These are phyloP conservation scores for Lentinula sp. DNA, from an alignment of 768 basidiomycete genomes.

Conservation along the genomic window DNA sequence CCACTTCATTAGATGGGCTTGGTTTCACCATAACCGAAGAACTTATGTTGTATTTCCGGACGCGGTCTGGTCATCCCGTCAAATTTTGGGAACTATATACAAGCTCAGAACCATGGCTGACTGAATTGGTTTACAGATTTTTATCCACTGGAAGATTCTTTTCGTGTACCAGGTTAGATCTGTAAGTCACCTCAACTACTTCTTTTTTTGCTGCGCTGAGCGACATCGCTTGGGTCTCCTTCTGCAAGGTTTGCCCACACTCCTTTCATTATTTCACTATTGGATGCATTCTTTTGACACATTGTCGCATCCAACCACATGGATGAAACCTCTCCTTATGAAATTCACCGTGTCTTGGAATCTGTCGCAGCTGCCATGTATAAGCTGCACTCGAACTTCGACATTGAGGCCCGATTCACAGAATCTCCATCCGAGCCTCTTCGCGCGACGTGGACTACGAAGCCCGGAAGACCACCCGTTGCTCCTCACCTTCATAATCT, in stretches of 20 bases:
- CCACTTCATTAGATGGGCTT: neutral
- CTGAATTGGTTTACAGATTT: neutral
- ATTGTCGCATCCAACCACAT: neutral
- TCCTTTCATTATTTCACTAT: neutral
- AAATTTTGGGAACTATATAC: neutral
- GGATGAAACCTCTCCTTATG: neutral
- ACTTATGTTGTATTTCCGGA: neutral
- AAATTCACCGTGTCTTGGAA: neutral
- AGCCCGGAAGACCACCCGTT: neutral
- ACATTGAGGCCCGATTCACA: neutral
- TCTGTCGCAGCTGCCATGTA: neutral
- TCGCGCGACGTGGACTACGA: neutral
- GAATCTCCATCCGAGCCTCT: neutral
- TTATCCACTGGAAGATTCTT: neutral
- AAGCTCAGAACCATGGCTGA: neutral
- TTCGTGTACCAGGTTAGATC: neutral
- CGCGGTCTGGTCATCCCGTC: neutral
- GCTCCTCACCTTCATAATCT: neutral
- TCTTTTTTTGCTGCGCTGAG: neutral
- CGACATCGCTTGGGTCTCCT: neutral
- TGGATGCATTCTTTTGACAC: neutral
- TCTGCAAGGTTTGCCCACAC: neutral
- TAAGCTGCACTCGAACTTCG: neutral
- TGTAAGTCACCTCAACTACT: neutral
- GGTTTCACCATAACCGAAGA: neutral